Base-by-base conservation (phyloP, 2,329 filamentous ascomycete species). In the Cytospora chrysosperma region DNA sequence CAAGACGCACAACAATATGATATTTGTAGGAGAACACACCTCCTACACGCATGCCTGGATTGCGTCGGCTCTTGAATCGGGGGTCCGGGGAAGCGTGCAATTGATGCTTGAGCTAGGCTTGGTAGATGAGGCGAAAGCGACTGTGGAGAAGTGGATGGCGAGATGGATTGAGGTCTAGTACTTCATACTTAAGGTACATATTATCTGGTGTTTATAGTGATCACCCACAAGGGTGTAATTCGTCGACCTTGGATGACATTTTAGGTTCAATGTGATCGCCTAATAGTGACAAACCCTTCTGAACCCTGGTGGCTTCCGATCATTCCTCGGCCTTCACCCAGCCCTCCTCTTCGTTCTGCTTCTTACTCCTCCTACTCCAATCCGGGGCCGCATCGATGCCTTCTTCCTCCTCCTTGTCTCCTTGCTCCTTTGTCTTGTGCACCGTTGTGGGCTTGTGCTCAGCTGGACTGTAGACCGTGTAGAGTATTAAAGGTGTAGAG, bases 41-140 rank as follows among this genome's bases (percentile, higher is more conserved):
- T 85, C 82, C 8, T 90, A 88, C 70, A 92, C 88, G 0, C 88
- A 91, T 70, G 88, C 87, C 1, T 91, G 87, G 88, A 88, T 90
- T 56, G 82, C 83, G 34, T 85, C 82, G 3, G 88, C 88, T 1
- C 75, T 91, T 5, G 88, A 91, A 70, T 88, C 84, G 13, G 88
- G 86, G 0, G 84, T 91, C 1, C 78, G 88, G 1, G 86, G 88
- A 0, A 85, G 85, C 0, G 80, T 86, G 5, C 87, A 91, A 74
- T 68, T 90, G 65, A 74, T 90, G 72, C 75, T 89, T 21, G 83
- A 86, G 69, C 75, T 90, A 70, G 88, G 88, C 0, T 72, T 90
- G 52, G 87, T 90, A 0, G 88, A 90, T 71, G 88, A 90, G 74
- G 88, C 88, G 0, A 90, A 90, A 75, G 74, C 79, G 37, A 77